These are phyloP conservation scores for Kazachstania kunashirensis DNA, from an alignment of 805 yeast species.

Conservation along the genomic window DNA sequence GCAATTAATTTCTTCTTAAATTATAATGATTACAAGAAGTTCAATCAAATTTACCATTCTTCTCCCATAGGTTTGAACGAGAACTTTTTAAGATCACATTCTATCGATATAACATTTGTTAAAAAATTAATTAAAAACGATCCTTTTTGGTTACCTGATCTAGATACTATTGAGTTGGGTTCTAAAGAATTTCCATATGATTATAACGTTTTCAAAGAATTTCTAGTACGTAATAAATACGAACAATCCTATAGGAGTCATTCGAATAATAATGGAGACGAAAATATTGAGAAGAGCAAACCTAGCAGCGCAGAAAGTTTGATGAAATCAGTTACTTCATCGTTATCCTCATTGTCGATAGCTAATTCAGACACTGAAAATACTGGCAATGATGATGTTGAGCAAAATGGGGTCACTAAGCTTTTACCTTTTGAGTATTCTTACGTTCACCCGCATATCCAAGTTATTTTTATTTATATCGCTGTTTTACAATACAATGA, in stretches of 20 bases:
- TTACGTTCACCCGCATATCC: conserved; percentile 62
- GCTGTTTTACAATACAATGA: conserved; percentile 77
- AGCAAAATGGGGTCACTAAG: background rate
- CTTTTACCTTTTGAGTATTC: conserved; percentile 27
- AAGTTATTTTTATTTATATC: conserved; percentile 62
- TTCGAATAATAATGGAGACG: too few relatives aligned
- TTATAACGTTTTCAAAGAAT: conserved; percentile 23
- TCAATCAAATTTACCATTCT: conserved; percentile 22
- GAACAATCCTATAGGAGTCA: conserved; percentile 7
- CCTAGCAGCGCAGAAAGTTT: too few relatives aligned
- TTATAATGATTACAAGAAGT: conserved; percentile 23
- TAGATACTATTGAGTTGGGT: conserved; percentile 23
- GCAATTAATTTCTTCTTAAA: conserved; percentile 29
- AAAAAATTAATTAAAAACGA: conserved; percentile 15
- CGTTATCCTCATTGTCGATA: background rate
- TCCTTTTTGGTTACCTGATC: conserved; percentile 32
- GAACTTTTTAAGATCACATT: conserved; percentile 3
- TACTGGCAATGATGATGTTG: background rate
- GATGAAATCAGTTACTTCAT: background rate
- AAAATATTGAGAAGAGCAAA: too few relatives aligned
- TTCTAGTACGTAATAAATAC: conserved; percentile 21
- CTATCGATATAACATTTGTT: conserved; percentile 13
- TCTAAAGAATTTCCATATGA: conserved; percentile 19
- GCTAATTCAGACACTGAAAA: background rate
- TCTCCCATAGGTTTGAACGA: conserved; percentile 2